A percentile compares a stretch with the other conserved stretches of the same genome.
Evolutionary conservation across 2,329 filamentous ascomycete genomes (phyloP).

Genomic region (Ascomycota sp.): DNA sequence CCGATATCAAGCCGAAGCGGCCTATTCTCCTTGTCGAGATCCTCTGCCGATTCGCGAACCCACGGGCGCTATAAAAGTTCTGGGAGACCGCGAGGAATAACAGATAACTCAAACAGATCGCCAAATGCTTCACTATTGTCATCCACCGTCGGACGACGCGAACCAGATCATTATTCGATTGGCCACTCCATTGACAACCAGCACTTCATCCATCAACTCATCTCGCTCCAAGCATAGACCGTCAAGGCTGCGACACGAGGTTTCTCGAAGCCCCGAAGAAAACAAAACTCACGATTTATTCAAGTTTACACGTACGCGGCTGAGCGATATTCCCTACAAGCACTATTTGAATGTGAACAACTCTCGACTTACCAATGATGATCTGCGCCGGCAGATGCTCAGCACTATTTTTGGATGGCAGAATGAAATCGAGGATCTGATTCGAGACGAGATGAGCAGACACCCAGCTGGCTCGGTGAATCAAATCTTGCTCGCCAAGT

Average conservation of each 20-base stretch:
- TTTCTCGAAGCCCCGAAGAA: slow-evolving; percentile 58
- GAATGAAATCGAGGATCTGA: slow-evolving; percentile 57
- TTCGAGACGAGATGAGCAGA: slow-evolving; percentile 64
- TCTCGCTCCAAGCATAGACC: slow-evolving; percentile 26
- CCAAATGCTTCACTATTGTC: slow-evolving; percentile 30
- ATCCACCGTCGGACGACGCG: slow-evolving; percentile 12
- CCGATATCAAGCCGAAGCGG: slow-evolving; percentile 43
- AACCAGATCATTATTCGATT: slow-evolving; percentile 34
- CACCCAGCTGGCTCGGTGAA: slow-evolving; percentile 56
- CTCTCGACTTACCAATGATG: slow-evolving; percentile 47
- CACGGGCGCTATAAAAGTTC: slow-evolving; percentile 29
- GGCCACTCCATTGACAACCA: slow-evolving; percentile 17
- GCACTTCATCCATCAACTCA: slow-evolving; percentile 24
- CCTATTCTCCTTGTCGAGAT: slow-evolving; percentile 35
- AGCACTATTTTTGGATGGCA: slow-evolving; percentile 91
- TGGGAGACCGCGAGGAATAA: slow-evolving; percentile 30
- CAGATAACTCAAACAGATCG: slow-evolving; percentile 49
- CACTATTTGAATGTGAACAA: slow-evolving; percentile 39
- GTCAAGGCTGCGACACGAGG: slow-evolving; percentile 62
- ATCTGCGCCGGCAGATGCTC: slow-evolving; percentile 78
- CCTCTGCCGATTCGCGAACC: slow-evolving; percentile 33
- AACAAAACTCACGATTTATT: slow-evolving; percentile 60
- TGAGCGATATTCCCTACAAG: slow-evolving; percentile 69
- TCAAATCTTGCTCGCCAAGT: slow-evolving; percentile 71
- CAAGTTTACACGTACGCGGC: slow-evolving; percentile 59